These are phyloP conservation scores for Lolium multiflorum DNA, from an alignment of 176 grass and related monocot genomes.

Conservation along the genomic window DNA sequence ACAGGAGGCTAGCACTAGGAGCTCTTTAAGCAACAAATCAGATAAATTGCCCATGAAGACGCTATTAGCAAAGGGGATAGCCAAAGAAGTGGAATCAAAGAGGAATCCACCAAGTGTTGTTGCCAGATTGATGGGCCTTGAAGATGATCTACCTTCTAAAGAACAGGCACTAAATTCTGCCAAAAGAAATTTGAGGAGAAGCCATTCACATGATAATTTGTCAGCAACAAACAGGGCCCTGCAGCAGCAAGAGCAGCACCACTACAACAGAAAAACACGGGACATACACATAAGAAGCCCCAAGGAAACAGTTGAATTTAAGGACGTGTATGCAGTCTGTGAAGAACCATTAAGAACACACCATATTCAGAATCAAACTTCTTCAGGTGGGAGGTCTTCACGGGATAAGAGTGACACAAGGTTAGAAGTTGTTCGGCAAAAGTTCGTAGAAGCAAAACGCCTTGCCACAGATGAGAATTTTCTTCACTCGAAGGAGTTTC, in stretches of 20 bases:
- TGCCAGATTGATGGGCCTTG: slow-evolving; percentile 96
- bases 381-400: slow-evolving; percentile 39
- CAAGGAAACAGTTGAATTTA: slow-evolving; percentile 66
- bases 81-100: slow-evolving; percentile 63
- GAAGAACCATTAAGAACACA: slow-evolving; percentile 58
- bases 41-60: slow-evolving; percentile 64
- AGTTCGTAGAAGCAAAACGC: slow-evolving; percentile 88
- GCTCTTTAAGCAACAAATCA: slow-evolving; percentile 60
- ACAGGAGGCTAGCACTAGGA: slow-evolving; percentile 39
- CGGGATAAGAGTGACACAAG: slow-evolving; percentile 52
- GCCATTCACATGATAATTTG: slow-evolving; percentile 37
- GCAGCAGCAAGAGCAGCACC: slow-evolving; percentile 39
- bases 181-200: slow-evolving; percentile 51
- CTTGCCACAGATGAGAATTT: slow-evolving; percentile 73
- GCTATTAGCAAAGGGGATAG: slow-evolving; percentile 66
- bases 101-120: slow-evolving; percentile 75
- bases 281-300: slow-evolving; percentile 39
- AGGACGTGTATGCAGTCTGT: slow-evolving; percentile 77
- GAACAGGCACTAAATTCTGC: slow-evolving; percentile 45
- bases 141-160: slow-evolving; percentile 68
- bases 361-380: slow-evolving; percentile 47
- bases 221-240: slow-evolving; percentile 33
- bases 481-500: slow-evolving; percentile 76
- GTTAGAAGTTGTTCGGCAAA: slow-evolving; percentile 76
- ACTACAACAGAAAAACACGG: slow-evolving; percentile 38